Percentiles rank a stretch among this genome's conserved stretches.
Conservation (phyloP, 345 rosid species). For the Camelina neglecta region DNA sequence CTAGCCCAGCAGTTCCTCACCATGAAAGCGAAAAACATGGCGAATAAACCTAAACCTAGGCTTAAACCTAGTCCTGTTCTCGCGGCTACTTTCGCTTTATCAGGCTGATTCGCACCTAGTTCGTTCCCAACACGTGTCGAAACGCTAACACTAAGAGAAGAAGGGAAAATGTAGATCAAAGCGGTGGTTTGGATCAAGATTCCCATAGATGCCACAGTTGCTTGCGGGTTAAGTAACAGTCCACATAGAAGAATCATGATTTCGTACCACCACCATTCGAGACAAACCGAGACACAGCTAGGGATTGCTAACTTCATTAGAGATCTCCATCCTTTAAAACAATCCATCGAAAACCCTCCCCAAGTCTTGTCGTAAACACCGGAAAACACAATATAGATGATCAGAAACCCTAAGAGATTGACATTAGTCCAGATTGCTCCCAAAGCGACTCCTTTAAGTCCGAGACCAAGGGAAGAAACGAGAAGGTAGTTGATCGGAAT, state of each 20-base stretch:
- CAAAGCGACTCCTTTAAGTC: conserved; percentile 75
- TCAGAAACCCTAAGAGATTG: conserved; percentile 61
- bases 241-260: conserved; percentile 89
- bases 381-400: conserved; percentile 61
- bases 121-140: conserved; percentile 86
- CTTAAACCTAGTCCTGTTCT: conserved; percentile 60
- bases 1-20: conserved; percentile 74
- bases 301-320: conserved; percentile 70
- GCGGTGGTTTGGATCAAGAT: conserved; percentile 87
- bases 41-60: conserved; percentile 60
- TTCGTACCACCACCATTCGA: conserved; percentile 99
- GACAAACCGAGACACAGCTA: conserved; percentile 86
- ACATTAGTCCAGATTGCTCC: conserved; percentile 75
- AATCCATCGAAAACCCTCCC: conserved; percentile 62
- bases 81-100: conserved; percentile 67
- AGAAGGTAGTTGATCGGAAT: conserved; percentile 71
- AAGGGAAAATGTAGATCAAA: conserved; percentile 85
- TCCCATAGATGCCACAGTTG: conserved; percentile 90
- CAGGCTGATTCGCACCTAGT: conserved; percentile 67
- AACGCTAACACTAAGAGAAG: conserved; percentile 74
- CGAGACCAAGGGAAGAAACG: conserved; percentile 59
- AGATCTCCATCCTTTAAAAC: conserved; percentile 64
- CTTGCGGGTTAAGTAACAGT: conserved; percentile 65
- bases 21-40: conserved; percentile 53
- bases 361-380: conserved; percentile 65